Evolutionary conservation across 1,139 yeast genomes (phyloP), one percentile per base, ranked within the genome.

Genomic region (Suhomyces bolitotheri): DNA sequence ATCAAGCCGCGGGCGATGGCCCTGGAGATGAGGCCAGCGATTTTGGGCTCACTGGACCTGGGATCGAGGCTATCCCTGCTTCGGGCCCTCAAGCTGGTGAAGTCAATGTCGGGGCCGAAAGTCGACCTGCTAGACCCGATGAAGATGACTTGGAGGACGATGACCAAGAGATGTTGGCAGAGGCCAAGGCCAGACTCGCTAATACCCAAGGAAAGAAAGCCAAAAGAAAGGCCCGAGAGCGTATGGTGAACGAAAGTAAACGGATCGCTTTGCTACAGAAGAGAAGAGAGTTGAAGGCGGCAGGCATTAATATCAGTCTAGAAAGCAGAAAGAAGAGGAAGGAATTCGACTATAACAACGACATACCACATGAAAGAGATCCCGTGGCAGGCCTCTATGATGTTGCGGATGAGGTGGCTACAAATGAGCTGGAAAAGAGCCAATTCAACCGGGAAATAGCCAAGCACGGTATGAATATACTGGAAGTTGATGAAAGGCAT

Each of bases 141-240:
- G 78, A 80, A 2, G 81, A 76, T 8, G 88, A 82, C 28, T 66
- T 88, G 70, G 90, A 81, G 41, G 97, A 89, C 37, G 96, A 88
- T 42, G 96, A 92, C 50, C 65, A 77, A 43, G 97, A 92, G 56
- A 89, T 92, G 97, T 62, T 92, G 8, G 80, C 90, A 7, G 98
- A 92, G 54, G 97, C 98, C 0, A 76, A 85, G 36, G 96, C 97
- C 1, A 74, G 98, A 49, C 64, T 92, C 46, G 88, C 96, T 7
- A 90, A 88, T 51, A 90, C 97, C 0, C 92, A 85, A 56, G 98
- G 98, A 43, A 89, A 90, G 50, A 92, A 92, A 60, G 97, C 97
- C 1, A 86, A 89, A 43, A 64, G 98, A 41, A 87, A 90, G 54
- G 88, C 85, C 3, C 70, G 98, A 38, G 98, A 92, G 53, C 68